Evolutionary conservation across 1,284 basidiomycete species (phyloP).

Genomic region (Sphaerobolus stellatus): DNA sequence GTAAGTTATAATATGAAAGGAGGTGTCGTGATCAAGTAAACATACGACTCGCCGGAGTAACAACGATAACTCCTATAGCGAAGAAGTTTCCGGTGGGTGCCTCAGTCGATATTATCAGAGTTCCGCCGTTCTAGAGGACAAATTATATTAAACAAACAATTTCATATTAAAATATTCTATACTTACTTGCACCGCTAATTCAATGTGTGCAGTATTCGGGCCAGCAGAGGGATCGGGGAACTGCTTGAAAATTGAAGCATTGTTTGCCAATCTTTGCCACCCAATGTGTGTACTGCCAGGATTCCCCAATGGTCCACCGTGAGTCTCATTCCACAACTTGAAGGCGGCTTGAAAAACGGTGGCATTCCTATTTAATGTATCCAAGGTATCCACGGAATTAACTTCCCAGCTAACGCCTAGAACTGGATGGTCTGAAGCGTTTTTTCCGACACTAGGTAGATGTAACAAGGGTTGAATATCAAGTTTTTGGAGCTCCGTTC

Average conservation of each 20-base stretch:
- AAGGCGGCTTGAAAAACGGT: constrained; percentile 4
- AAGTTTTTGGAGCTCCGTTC: constrained; percentile 22
- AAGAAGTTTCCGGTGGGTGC: constrained; percentile 23
- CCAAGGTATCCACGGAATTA: constrained; percentile 23
- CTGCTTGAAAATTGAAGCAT: constrained; percentile 29
- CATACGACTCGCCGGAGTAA: constrained; percentile 24
- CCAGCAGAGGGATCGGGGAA: constrained; percentile 38
- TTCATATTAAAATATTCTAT: constrained; percentile 13
- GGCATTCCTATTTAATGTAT: constrained; percentile 16
- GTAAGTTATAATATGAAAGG: neutral
- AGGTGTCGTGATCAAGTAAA: neutral
- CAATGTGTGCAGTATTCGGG: constrained; percentile 17
- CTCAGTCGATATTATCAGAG: constrained; percentile 4
- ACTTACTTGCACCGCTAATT: constrained; percentile 15
- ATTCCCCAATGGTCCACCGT: constrained; percentile 26
- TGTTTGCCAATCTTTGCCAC: constrained; percentile 31
- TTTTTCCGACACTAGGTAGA: constrained; percentile 35
- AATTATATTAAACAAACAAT: neutral
- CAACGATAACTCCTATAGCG: constrained; percentile 19
- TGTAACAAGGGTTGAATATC: constrained; percentile 24
- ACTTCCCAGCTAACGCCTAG: constrained; percentile 18
- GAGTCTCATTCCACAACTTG: constrained; percentile 26
- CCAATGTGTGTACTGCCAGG: constrained; percentile 19
- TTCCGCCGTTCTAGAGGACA: constrained; percentile 4
- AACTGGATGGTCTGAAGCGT: constrained; percentile 37